A percentile compares a stretch with the other conserved stretches of the same genome.
Conservation (phyloP, 2,329 filamentous ascomycete genomes). For the Aspergillus sp. region DNA sequence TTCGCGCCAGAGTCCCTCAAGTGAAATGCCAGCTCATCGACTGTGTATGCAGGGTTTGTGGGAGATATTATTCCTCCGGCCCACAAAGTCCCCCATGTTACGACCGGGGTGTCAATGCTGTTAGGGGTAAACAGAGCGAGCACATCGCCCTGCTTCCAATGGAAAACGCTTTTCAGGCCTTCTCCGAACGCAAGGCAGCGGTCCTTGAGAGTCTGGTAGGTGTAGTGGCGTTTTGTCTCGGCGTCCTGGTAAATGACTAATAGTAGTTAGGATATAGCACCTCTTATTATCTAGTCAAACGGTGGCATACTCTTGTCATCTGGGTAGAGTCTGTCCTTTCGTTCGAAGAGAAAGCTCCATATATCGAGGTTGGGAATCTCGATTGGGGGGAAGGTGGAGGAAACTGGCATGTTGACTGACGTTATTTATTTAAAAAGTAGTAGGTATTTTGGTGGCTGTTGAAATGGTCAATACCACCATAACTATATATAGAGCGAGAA, state of each 20-base stretch:
- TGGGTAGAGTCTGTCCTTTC: constrained; percentile 62
- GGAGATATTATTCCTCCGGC: constrained; percentile 78
- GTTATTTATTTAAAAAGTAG: no score
- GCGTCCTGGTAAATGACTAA: constrained; percentile 62
- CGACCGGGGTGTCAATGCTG: constrained; percentile 74
- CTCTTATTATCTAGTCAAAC: constrained; percentile 35
- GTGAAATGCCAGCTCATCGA: constrained; percentile 80
- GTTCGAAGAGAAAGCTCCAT: constrained; percentile 76
- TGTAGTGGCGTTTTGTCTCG: constrained; percentile 69
- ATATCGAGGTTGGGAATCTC: constrained; percentile 73
- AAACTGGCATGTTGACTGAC: constrained; percentile 63
- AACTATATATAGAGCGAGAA: no score
- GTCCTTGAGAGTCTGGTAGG: constrained; percentile 64
- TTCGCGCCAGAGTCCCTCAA: constrained; percentile 75
- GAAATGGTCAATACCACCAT: no score
- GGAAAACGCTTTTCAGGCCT: constrained; percentile 70
- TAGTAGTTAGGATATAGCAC: not conserved
- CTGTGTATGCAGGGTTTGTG: constrained; percentile 84
- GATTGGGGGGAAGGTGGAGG: constrained; percentile 64
- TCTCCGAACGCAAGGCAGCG: constrained; percentile 74
- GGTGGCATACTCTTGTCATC: constrained; percentile 62
- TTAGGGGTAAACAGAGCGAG: constrained; percentile 83
- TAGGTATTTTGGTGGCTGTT: no score
- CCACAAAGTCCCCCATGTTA: constrained; percentile 79
- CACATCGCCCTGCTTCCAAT: constrained; percentile 81